Percentiles rank a stretch among this genome's conserved stretches.
Conservation (phyloP, 345 rosid genomes). For the Mercurialis annua region DNA sequence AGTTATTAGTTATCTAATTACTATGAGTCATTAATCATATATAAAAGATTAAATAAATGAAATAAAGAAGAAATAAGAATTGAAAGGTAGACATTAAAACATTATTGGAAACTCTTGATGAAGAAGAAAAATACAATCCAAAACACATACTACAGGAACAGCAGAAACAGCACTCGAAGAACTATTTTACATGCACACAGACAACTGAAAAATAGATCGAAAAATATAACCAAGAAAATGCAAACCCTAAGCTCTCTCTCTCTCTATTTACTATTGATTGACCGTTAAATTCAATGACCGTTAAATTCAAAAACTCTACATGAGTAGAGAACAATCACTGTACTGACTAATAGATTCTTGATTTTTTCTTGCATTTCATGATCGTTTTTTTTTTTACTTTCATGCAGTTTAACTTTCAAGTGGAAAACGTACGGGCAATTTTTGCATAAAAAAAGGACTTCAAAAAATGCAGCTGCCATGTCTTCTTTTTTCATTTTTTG, state of each 20-base stretch:
- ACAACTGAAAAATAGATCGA: neutral
- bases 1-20: neutral
- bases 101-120: neutral
- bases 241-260: neutral
- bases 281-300: neutral
- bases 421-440: neutral
- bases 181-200: neutral
- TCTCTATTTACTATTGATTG: neutral
- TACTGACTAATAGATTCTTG: no score
- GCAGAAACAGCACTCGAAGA: neutral
- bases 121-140: conserved; percentile 1
- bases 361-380: neutral
- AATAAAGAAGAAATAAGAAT: neutral
- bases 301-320: neutral
- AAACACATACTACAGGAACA: neutral
- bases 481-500: neutral
- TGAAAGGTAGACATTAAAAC: neutral
- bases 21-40: neutral
- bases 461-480: neutral
- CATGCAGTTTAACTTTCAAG: neutral
- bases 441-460: neutral
- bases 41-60: neutral
- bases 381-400: neutral
- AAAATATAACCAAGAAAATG: neutral
- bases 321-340: neutral